Base-by-base conservation (phyloP, 495 filamentous ascomycete species). In the Trypethelium eluteriae region DNA sequence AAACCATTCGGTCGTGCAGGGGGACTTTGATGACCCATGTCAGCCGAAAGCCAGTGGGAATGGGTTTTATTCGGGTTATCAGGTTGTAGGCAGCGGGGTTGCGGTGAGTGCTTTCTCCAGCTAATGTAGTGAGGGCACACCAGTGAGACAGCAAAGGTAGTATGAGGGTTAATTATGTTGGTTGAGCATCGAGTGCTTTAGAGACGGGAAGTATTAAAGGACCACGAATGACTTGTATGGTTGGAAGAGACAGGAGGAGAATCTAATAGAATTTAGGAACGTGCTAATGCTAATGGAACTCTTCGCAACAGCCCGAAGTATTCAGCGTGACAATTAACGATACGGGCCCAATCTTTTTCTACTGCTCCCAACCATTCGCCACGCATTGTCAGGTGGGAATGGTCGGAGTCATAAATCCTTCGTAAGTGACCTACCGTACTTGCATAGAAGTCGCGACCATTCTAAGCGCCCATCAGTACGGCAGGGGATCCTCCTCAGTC, bases 1-100 rank as follows among this genome's bases (percentile, higher is more conserved):
- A 68, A 87, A 86, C 66, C 87, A 89, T 71, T 84, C 83, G 3
- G 85, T 88, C 36, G 80, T 80, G 3, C 81, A 86, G 64, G 81
- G 84, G 3, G 79, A 82, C 39, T 89, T 85, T 64, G 62, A 65
- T 18, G 73, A 79, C 0, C 86, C 87, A 0, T 89, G 86, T 73
- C 74, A 82, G 25, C 82, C 85, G 6, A 72, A 80, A 1, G 74
- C 71, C 0, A 41, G 49, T 35, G 41, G 63, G 16, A 64, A 50
- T 16, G 39, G 44, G 39, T 64, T 64, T 53, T 74, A 70, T n/a
- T 75, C 59, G 1, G 56, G 63, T n/a, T 64, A 64, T 53, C 44
- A 49, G 63, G 39, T 53, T 2, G 63, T 64, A 5, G 18, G 25
- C 10, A 38, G 41, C n/a, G 63, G 63, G 6, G 49, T 53, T 25